Conservation (phyloP, 116 monocot genomes). For the Papilionanthe hybrid region DNA sequence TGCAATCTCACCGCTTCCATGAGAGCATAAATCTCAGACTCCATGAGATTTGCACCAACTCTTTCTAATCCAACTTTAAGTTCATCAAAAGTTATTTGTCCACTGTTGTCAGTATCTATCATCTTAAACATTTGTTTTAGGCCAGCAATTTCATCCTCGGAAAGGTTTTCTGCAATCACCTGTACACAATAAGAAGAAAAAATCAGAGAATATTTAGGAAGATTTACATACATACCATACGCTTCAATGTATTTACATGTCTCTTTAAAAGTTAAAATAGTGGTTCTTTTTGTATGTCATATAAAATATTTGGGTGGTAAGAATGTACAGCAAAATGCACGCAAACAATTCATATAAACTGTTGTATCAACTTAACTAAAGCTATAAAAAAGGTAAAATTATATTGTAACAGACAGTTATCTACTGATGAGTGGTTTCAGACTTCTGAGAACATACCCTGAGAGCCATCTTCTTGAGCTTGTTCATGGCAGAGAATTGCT, state of each 20-base stretch:
- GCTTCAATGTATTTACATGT: too few relatives aligned
- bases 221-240: too few relatives aligned
- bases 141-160: slow-evolving; percentile 59
- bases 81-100: slow-evolving; percentile 52
- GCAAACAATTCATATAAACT: not conserved
- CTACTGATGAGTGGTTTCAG: not conserved
- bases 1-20: slow-evolving; percentile 39
- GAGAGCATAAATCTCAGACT: slow-evolving; percentile 32
- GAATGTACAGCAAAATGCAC: too few relatives aligned
- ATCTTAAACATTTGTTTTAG: slow-evolving; percentile 50
- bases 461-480: slow-evolving; percentile 79
- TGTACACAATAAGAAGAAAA: slow-evolving; percentile 3
- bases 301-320: too few relatives aligned
- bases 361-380: not conserved
- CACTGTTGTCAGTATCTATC: slow-evolving; percentile 55
- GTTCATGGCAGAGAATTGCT: slow-evolving; percentile 85
- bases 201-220: not conserved
- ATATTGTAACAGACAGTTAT: not conserved
- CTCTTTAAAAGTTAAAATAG: too few relatives aligned
- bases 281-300: too few relatives aligned
- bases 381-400: not conserved
- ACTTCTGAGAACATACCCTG: slow-evolving; percentile 30
- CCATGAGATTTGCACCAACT: not conserved
- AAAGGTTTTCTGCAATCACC: slow-evolving; percentile 49
- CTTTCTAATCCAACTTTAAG: slow-evolving; percentile 35